These are phyloP conservation scores for Dimargaris cristalligena DNA, from an alignment of 192 early-diverging fungal genomes.

Conservation along the genomic window DNA sequence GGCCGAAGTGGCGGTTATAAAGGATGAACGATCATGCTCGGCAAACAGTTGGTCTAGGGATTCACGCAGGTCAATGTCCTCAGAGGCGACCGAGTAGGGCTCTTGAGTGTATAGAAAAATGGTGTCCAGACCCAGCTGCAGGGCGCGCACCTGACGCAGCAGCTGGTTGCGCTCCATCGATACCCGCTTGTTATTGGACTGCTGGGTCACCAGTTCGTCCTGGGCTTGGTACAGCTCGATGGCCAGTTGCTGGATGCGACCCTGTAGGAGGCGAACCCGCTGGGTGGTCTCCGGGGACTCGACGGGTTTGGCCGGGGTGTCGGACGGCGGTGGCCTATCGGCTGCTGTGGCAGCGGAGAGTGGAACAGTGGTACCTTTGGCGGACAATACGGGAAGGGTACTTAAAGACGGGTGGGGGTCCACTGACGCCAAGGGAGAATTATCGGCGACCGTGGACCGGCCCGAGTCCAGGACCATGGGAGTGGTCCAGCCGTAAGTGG, in stretches of 20 bases:
- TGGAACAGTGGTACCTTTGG: background rate
- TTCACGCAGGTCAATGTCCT: background rate
- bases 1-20: background rate
- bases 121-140: background rate
- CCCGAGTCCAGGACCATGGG: background rate
- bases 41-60: background rate
- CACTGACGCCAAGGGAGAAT: background rate
- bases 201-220: background rate
- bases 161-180: background rate
- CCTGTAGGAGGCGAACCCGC: background rate
- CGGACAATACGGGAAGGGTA: background rate
- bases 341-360: background rate
- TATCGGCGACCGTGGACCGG: background rate
- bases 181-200: background rate
- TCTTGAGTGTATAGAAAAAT: constrained; percentile 8
- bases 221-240: constrained; percentile 4
- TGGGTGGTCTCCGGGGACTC: background rate
- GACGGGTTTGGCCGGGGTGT: background rate
- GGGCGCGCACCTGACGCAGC: background rate
- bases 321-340: background rate
- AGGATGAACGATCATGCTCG: constrained; percentile 4
- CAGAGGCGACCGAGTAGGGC: background rate
- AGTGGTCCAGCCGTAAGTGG: background rate
- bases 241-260: constrained; percentile 2
- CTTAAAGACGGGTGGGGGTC: background rate